These are phyloP conservation scores for Ganoderma sinense DNA, from an alignment of 1,284 basidiomycete species.

Conservation along the genomic window DNA sequence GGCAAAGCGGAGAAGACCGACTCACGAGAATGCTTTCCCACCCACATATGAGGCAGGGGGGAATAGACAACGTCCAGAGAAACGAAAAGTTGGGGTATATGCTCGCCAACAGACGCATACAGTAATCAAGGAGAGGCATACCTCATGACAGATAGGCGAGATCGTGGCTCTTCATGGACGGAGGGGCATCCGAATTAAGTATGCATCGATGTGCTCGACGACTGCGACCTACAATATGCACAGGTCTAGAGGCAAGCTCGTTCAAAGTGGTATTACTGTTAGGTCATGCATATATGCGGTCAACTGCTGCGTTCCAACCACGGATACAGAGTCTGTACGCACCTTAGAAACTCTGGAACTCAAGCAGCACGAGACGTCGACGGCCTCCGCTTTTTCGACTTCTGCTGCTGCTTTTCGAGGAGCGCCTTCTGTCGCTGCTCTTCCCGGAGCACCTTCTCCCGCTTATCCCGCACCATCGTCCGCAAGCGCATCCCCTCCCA, in stretches of 20 bases:
- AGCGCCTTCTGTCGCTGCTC: background rate
- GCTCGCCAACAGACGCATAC: background rate
- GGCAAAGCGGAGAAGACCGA: background rate
- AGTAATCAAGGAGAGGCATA: background rate
- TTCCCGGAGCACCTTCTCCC: conserved; percentile 9
- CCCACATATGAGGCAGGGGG: background rate
- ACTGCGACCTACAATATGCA: background rate
- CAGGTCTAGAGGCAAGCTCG: background rate
- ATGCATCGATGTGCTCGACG: background rate
- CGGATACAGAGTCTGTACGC: background rate
- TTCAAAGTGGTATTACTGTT: background rate
- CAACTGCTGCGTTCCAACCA: background rate
- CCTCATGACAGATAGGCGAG: background rate
- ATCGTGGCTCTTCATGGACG: background rate
- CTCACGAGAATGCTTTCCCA: background rate
- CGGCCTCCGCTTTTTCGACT: background rate
- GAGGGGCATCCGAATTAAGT: background rate
- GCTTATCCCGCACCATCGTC: conserved; percentile 52
- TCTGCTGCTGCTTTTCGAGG: background rate
- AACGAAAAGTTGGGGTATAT: background rate
- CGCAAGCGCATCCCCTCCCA: conserved; percentile 80
- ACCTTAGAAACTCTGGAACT: background rate
- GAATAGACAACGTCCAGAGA: background rate
- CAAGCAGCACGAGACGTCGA: background rate
- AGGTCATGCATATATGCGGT: background rate